Evolutionary conservation across 2,329 filamentous ascomycete genomes (phyloP).

Genomic region (Dothideomycetidae sp.): DNA sequence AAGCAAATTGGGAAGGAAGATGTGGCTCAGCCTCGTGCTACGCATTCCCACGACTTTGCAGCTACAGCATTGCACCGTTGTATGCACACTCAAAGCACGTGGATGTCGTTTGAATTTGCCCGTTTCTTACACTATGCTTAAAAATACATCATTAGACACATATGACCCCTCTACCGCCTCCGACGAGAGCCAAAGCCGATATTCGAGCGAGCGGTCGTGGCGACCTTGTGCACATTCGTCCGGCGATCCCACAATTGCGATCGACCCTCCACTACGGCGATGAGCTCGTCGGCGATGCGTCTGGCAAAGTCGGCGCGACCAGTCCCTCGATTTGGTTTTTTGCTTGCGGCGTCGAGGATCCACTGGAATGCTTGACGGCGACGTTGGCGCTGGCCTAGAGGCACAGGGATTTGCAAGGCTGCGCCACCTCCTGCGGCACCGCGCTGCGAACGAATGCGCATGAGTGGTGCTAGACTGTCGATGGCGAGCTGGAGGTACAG

Average conservation of each 20-base stretch:
- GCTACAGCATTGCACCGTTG: too few species aligned
- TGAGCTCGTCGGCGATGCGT: slow-evolving; percentile 70
- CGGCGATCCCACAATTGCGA: slow-evolving; percentile 77
- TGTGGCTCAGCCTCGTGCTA: too few species aligned
- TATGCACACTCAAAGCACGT: too few species aligned
- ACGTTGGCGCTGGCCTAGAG: slow-evolving; percentile 14
- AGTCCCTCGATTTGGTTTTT: slow-evolving; percentile 58
- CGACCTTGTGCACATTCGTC: slow-evolving; percentile 62
- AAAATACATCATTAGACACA: too few species aligned
- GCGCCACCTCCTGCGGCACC: slow-evolving; percentile 77
- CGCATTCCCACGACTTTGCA: too few species aligned
- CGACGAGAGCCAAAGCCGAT: slow-evolving; percentile 25
- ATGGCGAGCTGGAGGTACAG: slow-evolving; percentile 81
- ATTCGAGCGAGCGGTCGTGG: slow-evolving; percentile 66
- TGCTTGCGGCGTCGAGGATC: slow-evolving; percentile 75
- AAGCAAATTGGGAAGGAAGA: too few species aligned
- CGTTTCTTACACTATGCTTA: too few species aligned
- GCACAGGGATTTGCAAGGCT: slow-evolving; percentile 20
- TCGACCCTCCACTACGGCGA: slow-evolving; percentile 74
- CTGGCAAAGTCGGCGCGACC: slow-evolving; percentile 60
- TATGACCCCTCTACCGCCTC: slow-evolving; percentile 15
- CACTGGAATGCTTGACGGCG: slow-evolving; percentile 38
- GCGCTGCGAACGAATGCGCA: slow-evolving; percentile 61
- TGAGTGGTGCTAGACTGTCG: slow-evolving; percentile 80
- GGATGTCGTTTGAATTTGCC: too few species aligned